Conservation (phyloP, 176 grass and related monocot species). For the Elaeis guineensis region DNA sequence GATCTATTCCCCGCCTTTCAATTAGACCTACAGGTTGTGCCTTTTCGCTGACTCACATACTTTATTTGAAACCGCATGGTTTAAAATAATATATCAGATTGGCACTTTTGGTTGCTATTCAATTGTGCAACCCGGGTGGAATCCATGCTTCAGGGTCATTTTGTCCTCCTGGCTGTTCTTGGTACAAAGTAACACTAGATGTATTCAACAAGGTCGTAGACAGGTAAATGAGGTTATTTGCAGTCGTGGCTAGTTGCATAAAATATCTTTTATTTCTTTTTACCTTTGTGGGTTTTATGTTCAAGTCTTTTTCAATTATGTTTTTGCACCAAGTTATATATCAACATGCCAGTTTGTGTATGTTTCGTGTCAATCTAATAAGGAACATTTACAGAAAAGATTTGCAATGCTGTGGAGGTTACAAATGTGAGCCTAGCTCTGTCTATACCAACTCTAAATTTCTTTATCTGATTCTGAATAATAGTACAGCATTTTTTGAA, state of each 20-base stretch:
- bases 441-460: conserved; percentile 68
- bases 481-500: no score
- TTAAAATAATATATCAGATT: conserved; percentile 64
- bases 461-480: conserved; percentile 5
- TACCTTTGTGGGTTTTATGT: neutral
- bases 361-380: neutral
- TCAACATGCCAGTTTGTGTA: neutral
- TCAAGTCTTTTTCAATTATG: conserved; percentile 7
- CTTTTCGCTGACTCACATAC: neutral
- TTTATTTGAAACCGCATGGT: conserved; percentile 15
- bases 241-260: no score
- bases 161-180: conserved; percentile 56
- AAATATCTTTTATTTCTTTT: no score
- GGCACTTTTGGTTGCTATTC: conserved; percentile 29
- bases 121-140: conserved; percentile 39
- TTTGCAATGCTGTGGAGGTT: conserved; percentile 75
- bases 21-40: no score
- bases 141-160: conserved; percentile 18
- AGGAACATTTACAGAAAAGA: conserved; percentile 59
- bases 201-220: conserved; percentile 70
- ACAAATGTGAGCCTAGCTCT: conserved; percentile 73
- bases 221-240: conserved; percentile 35
- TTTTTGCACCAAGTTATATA: neutral
- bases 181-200: conserved; percentile 85
- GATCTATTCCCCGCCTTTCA: no score